Base-by-base conservation (phyloP, 257 asterid genomes). In the Cynanchum wilfordii region DNA sequence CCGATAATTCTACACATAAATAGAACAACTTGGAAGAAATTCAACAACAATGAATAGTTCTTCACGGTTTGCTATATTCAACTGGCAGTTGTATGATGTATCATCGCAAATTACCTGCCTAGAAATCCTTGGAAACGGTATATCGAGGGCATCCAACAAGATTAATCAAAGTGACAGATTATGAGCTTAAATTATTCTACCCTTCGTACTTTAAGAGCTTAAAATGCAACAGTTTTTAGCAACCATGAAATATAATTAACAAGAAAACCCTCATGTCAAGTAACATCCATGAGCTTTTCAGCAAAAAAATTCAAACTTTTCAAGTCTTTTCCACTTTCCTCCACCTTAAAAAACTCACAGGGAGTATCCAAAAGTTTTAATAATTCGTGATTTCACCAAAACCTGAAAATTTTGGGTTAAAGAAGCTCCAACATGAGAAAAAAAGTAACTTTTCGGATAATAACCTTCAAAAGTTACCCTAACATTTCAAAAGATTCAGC, bases 361-460 rank as follows among this genome's bases (percentile, higher is more conserved):
- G 25, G 0, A 63, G 49, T 16, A 33, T 11, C 44, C 13, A 33
- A 33, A 17, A 30, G 22, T 63, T 2, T 22, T 0, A 63, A 33
- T 63, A 17, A 63, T 33, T 3, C 7, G 38, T 5, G 24, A 36
- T 29, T 51, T 25, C 71, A 10, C 36, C 20, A 73, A 57, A 72
- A 68, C 40, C 62, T 71, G 56, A 68, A 10, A 70, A 56, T 20
- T 42, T 44, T 59, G 1, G 22, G 17, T 4, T 29, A 0, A 7
- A 58, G 55, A 42, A 24, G 59, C 27, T 16, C 24, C 66, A 56
- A 42, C 8, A 38, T 10, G 25, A 22, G 30, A 63, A 16, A 49
- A n/a, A 20, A 51, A 69, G n/a, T 68, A 78, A 83, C 86, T 77
- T 76, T 17, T 71, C 19, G 19, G 68, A 70, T 60, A 70, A 0